Conservation (phyloP, 2,329 filamentous ascomycete genomes). For the Xylariaceae sp. region DNA sequence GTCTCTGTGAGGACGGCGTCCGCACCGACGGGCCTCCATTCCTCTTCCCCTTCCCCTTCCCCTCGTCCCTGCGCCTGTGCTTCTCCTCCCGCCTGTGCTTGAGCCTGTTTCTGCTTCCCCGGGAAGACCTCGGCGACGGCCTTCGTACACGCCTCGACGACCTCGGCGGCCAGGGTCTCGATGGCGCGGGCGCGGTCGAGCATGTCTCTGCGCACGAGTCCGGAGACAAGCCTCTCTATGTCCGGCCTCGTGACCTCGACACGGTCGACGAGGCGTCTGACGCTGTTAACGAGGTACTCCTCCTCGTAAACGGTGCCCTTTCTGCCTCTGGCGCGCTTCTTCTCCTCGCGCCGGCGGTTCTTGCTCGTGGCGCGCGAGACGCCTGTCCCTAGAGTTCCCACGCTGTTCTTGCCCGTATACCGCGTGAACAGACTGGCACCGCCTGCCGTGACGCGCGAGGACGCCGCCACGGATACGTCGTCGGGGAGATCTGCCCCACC, state of each 20-base stretch:
- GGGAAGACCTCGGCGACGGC: constrained; percentile 68
- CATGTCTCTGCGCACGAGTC: constrained; percentile 76
- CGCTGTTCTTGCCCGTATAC: constrained; percentile 69
- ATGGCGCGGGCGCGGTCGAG: constrained; percentile 77
- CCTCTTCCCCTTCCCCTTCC: constrained; percentile 22
- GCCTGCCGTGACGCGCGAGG: constrained; percentile 71
- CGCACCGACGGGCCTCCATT: constrained; percentile 38
- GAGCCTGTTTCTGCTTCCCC: constrained; percentile 13
- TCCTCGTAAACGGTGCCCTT: constrained; percentile 98
- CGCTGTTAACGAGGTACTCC: constrained; percentile 88
- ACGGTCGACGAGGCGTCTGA: constrained; percentile 75
- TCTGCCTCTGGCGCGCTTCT: constrained; percentile 89
- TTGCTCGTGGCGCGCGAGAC: constrained; percentile 77
- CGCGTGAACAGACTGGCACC: constrained; percentile 86
- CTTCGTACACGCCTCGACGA: constrained; percentile 62
- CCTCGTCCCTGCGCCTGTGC: constrained; percentile 13
- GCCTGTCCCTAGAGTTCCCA: constrained; percentile 65
- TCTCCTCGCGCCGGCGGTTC: constrained; percentile 83
- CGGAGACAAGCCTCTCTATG: constrained; percentile 67
- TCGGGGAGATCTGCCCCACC: constrained; percentile 72
- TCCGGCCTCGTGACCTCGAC: constrained; percentile 70
- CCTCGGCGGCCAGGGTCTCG: constrained; percentile 66
- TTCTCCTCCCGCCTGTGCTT: constrained; percentile 14
- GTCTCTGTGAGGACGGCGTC: constrained; percentile 49
- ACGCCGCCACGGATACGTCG: constrained; percentile 82